Conservation (phyloP, 2,329 filamentous ascomycete species). For the Tricladium varicosporioides region DNA sequence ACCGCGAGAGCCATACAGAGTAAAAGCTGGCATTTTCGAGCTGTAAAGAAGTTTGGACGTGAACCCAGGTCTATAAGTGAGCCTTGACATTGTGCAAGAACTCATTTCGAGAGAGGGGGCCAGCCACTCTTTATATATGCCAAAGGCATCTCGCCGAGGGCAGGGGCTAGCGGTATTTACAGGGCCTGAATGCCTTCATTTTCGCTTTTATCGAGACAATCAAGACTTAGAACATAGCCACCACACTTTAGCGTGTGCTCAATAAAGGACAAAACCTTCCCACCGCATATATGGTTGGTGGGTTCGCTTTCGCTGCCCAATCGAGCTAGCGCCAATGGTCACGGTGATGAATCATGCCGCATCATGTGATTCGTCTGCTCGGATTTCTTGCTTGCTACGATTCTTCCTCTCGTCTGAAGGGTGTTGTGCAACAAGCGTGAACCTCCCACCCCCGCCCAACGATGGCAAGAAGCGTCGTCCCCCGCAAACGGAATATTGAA, state of each 20-base stretch:
- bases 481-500: conserved; percentile 31
- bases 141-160: conserved; percentile 18
- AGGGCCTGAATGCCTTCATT: conserved; percentile 15
- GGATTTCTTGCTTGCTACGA: conserved; percentile 23
- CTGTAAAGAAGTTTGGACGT: conserved; percentile 30
- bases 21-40: conserved; percentile 43
- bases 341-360: conserved; percentile 16
- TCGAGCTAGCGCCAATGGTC: conserved; percentile 21
- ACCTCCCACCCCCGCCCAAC: conserved; percentile 11
- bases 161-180: conserved; percentile 17
- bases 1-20: conserved; percentile 40
- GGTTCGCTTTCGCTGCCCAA: conserved; percentile 35
- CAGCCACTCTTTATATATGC: conserved; percentile 19
- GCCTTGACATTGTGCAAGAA: conserved; percentile 30
- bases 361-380: conserved; percentile 31
- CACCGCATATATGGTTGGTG: conserved; percentile 30
- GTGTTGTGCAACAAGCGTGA: conserved; percentile 20
- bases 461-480: conserved; percentile 27
- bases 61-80: conserved; percentile 28
- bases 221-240: conserved; percentile 10
- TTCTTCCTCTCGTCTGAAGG: conserved; percentile 23
- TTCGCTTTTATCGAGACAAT: conserved; percentile 16
- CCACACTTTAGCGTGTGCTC: background rate
- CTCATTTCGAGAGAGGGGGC: conserved; percentile 19
- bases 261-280: conserved; percentile 11